Base-by-base conservation (phyloP, 2,329 filamentous ascomycete genomes). In the Neurospora sp. region DNA sequence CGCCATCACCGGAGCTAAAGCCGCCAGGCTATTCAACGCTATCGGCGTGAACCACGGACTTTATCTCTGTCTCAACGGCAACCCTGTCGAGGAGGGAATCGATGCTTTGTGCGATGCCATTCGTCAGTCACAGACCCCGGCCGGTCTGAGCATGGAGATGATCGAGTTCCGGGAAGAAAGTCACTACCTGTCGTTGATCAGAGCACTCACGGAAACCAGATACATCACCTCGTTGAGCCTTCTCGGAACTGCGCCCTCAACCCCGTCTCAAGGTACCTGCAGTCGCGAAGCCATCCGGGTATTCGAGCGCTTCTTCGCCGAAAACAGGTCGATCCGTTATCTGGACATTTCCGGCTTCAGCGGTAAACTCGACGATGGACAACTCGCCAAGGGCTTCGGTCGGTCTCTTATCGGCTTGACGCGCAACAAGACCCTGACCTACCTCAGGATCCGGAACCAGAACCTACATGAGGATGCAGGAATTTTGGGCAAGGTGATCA, bases 271-370 rank as follows among this genome's bases (percentile, higher is more conserved):
- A 38, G 75, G 73, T 10, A 73, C 75, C 1, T 79, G 78, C 72
- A 84, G 82, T 72, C 77, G 80, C 15, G 80, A 81, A n/a, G 83
- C 85, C 1, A 84, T 84, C 68, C 78, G 80, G 58, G 81, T 84
- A 0, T 78, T 88, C 0, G 82, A 84, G 36, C 78, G 81, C 4
- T 83, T 88, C 68, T 85, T 88, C 58, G 79, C 81, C n/a, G 78
- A 79, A 36, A 88, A 88, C 76, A 76, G 78, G 8, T 84, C 82
- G 0, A 78, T 88, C 66, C 82, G 80, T n/a, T 86, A 81, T 70
- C 80, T 88, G 2, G 86, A 88, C 73, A 78, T 88, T 8, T 88
- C 86, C 0, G 86, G 86, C 1, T 87, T 84, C 74, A 84, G 83
- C 66, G 84, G 85, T 66, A 87, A 86, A 75, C 78, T 88, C 7